Evolutionary conservation across 1,284 basidiomycete genomes (phyloP), one percentile per base, ranked within the genome.

Genomic region (Marasmius oreades): DNA sequence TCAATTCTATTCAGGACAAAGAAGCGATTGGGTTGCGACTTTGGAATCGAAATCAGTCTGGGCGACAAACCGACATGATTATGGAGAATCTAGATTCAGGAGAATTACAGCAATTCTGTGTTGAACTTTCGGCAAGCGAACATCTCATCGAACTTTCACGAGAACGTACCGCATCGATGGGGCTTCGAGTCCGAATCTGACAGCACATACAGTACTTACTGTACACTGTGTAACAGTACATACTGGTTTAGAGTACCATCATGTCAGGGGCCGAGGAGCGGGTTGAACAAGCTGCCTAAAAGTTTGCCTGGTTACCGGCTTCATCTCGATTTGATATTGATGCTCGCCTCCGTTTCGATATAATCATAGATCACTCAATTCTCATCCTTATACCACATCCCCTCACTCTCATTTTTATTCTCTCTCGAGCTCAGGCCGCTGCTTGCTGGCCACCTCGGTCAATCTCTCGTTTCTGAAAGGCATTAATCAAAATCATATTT

Each of bases 391-490:
- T 46, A 22, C 20, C 14, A 50, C 28, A 24, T 5, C 24, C 12
- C 14, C 18, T 50, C 47, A 23, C 28, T 50, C 47, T 50, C 28
- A 31, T 31, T n/a, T 33, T 20, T 16, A 12, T 31, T 33, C 33
- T 11, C 26, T 33, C 28, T 50, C 31, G 26, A n/a, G 47, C 14
- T 50, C 28, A 26, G 47, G 47, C 47, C 31, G 26, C 47, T 31
- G 31, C 14, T 33, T 50, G 47, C 47, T 28, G 47, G 47, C 26
- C 47, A 50, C 12, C 47, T 50, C 47, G 47, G 44, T 45, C 47
- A 26, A 33, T 31, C 47, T n/a, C 47, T 50, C 47, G 39, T 50
- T 50, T 50, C 18, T 12, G 47, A 50, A 50, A 26, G 47, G 47
- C 47, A 12, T n/a, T 26, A 8, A 26, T 50, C n/a, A n/a, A n/a